Base-by-base conservation (phyloP, 1,284 basidiomycete species). In the Cryptococcus jaspeensis region DNA sequence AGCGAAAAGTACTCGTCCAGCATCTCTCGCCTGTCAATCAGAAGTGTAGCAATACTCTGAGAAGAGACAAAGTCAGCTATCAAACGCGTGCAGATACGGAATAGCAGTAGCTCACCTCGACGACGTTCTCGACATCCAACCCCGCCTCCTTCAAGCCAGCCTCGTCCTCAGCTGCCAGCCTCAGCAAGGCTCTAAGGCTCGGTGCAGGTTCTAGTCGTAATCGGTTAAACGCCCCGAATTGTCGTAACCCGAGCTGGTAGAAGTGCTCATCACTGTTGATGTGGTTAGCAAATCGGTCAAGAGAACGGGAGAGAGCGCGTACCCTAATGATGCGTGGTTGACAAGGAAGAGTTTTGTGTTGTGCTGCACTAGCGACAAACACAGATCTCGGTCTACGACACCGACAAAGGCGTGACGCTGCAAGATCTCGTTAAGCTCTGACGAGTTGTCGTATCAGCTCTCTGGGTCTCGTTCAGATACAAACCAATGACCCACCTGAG, bases 381-480 rank as follows among this genome's bases (percentile, higher is more conserved):
- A 87, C 39, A 84, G 82, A 18, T 83, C 75, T 8, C 87, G 74
- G 72, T 97, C 93, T 5, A 94, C 91, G 23, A 98, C 85, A 1
- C 95, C 95, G 36, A 99, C 93, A 70, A 96, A 97, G 0, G 86
- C 89, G 69, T 97, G 92, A 44, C 90, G 87, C 61, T 87, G 83
- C 37, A 99, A 72, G 39, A 98, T 88, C 63, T 93, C 89, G 0
- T 84, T 84, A 16, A 97, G 79, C 40, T 86, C 93, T 94, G 68
- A 41, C 15, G 2, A 13, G 7, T 12, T 23, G 7, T 32, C 28
- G 28, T n/a, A 22, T 53, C 16, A 32, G 23, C n/a, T 40, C 16
- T 28, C 40, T 43, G 13, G 13, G n/a, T 23, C 15, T 18, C 12
- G 7, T 39, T 23, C 12, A 32, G 20, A 36, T 41, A 3, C 18